Conservation (phyloP, 192 early-diverging fungal species). For the Blastocladiella britannica region DNA sequence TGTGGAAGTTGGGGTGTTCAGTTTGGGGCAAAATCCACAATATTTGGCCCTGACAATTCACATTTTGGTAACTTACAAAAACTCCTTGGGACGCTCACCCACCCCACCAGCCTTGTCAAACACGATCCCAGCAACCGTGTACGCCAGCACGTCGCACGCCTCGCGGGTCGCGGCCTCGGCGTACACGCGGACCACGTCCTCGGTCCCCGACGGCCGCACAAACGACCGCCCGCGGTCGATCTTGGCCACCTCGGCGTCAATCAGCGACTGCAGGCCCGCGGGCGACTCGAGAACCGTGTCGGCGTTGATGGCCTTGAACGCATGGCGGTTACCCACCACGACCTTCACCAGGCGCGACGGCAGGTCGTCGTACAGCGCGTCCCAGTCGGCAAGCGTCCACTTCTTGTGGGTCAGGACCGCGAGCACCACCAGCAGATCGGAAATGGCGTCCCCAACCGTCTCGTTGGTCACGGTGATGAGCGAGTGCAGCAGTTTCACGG, state of each 20-base stretch:
- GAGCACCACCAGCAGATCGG: slow-evolving; percentile 89
- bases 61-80: slow-evolving; percentile 1
- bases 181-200: slow-evolving; percentile 97
- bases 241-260: slow-evolving; percentile 65
- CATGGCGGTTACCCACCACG: slow-evolving; percentile 57
- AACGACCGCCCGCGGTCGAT: slow-evolving; percentile 76
- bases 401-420: slow-evolving; percentile 64
- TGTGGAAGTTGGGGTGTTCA: no score
- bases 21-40: no score
- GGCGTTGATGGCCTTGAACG: slow-evolving; percentile 92
- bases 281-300: slow-evolving; percentile 80
- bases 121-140: slow-evolving; percentile 71
- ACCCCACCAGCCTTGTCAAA: slow-evolving; percentile 84
- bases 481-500: slow-evolving; percentile 54
- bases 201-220: slow-evolving; percentile 94
- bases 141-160: slow-evolving; percentile 71
- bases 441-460: slow-evolving; percentile 92
- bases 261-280: slow-evolving; percentile 61
- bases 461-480: slow-evolving; percentile 94
- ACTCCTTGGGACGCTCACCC: slow-evolving; percentile 50
- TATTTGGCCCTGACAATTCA: neutral
- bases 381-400: slow-evolving; percentile 72
- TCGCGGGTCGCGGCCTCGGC: slow-evolving; percentile 87
- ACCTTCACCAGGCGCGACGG: slow-evolving; percentile 94
- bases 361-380: slow-evolving; percentile 79